phyloP scores from a whole-genome alignment of 345 rosid species.

The Conringia planisiliqua region DNA sequence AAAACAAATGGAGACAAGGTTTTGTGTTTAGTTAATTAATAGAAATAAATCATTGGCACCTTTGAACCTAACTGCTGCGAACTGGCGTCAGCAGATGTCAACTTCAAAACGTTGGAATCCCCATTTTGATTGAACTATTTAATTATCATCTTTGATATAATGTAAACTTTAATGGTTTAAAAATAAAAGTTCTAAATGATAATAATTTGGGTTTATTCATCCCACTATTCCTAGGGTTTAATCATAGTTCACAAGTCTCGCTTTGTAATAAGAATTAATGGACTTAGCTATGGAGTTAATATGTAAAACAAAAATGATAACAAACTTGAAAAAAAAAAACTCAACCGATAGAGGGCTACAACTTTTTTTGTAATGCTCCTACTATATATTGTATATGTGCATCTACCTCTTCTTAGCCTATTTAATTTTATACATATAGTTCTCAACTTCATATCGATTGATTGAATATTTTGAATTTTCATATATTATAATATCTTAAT shows the following conservation, averaged over 20 bases:
- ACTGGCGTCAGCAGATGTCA: slow-evolving; percentile 44
- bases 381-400: neutral
- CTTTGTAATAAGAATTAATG: neutral
- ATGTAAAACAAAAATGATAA: neutral
- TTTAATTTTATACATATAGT: neutral
- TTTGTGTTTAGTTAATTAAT: slow-evolving; percentile 16
- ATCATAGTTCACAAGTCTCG: neutral
- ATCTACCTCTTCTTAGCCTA: neutral
- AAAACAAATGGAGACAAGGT: slow-evolving; percentile 21
- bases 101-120: slow-evolving; percentile 40
- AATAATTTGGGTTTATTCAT: neutral
- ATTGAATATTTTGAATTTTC: neutral
- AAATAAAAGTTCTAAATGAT: neutral
- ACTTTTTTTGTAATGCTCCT: neutral
- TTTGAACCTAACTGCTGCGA: slow-evolving; percentile 41
- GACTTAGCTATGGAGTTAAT: neutral
- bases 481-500: neutral
- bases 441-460: neutral
- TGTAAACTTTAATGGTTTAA: neutral
- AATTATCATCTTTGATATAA: neutral
- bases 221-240: neutral
- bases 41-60: slow-evolving; percentile 32
- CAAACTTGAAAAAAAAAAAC: neutral
- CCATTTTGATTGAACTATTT: slow-evolving; percentile 25
- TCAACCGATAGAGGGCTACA: neutral